Evolutionary conservation across 495 filamentous ascomycete species (phyloP).

Genomic region (Neurospora tetrasperma): DNA sequence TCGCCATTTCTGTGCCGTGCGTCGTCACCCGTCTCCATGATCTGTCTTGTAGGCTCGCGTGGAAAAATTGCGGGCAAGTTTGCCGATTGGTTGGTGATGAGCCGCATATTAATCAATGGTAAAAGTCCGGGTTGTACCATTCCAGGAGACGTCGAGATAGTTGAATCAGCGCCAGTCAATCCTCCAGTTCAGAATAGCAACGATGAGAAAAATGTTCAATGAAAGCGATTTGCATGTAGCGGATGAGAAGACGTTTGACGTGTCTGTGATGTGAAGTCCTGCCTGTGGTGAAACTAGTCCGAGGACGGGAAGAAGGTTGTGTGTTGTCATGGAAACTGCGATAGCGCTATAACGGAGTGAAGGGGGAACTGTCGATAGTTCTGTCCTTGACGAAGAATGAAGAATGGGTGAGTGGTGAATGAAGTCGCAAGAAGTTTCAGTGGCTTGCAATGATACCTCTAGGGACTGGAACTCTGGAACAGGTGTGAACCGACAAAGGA

Average conservation of each 20-base stretch:
- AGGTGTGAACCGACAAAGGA: too few species aligned
- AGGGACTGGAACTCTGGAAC: too few species aligned
- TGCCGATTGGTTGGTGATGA: background rate
- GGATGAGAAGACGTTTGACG: background rate
- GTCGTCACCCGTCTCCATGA: background rate
- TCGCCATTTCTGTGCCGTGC: background rate
- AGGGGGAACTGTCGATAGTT: too few species aligned
- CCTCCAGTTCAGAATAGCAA: background rate
- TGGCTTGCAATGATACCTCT: too few species aligned
- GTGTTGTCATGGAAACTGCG: background rate
- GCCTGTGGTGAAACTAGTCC: background rate
- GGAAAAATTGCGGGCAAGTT: background rate
- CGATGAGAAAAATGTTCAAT: background rate
- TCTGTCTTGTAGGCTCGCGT: background rate
- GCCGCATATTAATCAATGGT: background rate
- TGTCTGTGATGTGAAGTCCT: background rate
- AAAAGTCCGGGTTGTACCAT: background rate
- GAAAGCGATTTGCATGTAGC: background rate
- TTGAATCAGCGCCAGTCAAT: background rate
- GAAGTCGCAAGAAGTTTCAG: too few species aligned
- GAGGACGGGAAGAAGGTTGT: background rate
- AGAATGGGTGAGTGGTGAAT: too few species aligned
- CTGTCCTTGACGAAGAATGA: too few species aligned
- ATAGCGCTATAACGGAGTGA: too few species aligned
- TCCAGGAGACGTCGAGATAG: background rate